Percentiles rank a stretch among this genome's conserved stretches.
Conservation (phyloP, 805 yeast genomes). For the Cyberlindnera veronae region DNA sequence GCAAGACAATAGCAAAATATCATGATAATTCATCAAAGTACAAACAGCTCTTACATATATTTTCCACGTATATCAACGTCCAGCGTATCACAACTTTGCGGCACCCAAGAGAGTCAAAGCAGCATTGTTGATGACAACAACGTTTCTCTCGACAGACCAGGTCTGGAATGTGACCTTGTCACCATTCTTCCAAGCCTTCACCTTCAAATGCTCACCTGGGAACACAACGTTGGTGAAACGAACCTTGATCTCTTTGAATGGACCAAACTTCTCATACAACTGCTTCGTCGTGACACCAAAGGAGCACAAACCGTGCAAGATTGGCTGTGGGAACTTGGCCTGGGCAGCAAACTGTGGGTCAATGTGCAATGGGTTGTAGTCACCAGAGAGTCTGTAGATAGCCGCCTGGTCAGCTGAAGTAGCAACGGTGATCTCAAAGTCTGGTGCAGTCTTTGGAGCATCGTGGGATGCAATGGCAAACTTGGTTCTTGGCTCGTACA, state of each 20-base stretch:
- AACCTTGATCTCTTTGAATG: constrained; percentile 78
- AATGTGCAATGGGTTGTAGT: constrained; percentile 91
- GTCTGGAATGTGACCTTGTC: constrained; percentile 70
- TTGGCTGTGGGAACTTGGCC: constrained; percentile 82
- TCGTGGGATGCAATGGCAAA: constrained; percentile 63
- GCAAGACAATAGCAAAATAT: too few relatives aligned
- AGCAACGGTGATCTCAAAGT: constrained; percentile 53
- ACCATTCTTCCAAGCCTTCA: constrained; percentile 82
- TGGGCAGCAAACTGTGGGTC: constrained; percentile 88
- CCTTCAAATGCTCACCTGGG: constrained; percentile 87
- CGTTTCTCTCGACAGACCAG: constrained; percentile 71
- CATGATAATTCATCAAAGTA: too few relatives aligned
- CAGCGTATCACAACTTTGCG: constrained; percentile 18
- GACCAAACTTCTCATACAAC: constrained; percentile 76
- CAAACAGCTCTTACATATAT: too few relatives aligned
- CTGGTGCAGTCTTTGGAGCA: constrained; percentile 65
- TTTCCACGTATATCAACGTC: too few relatives aligned
- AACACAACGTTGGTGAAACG: constrained; percentile 88
- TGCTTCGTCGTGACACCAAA: constrained; percentile 80
- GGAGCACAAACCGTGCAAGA: constrained; percentile 87
- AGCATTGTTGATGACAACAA: constrained; percentile 80
- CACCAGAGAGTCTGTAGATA: constrained; percentile 87
- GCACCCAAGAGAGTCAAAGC: constrained; percentile 57
- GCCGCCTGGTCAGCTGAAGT: constrained; percentile 79
- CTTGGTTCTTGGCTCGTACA: constrained; percentile 44